Conservation (phyloP, 306 rosid species). For the Hippophae rhamnoides region DNA sequence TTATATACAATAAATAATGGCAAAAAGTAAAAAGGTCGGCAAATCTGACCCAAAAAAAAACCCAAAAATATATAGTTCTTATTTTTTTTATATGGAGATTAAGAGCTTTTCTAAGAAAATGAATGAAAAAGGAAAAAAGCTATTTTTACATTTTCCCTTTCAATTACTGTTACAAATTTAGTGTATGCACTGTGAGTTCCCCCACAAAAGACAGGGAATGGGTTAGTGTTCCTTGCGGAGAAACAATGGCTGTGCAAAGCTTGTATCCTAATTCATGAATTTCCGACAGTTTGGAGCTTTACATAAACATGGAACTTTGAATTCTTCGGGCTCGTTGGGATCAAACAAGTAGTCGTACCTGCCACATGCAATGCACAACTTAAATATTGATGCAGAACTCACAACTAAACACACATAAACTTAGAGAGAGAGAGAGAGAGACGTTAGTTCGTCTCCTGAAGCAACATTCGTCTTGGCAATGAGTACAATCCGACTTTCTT, state of each 20-base stretch:
- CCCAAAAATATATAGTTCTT: no score
- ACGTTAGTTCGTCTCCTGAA: conserved; percentile 91
- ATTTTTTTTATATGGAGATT: conserved; percentile 32
- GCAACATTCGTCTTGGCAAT: conserved; percentile 76
- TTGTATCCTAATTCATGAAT: conserved; percentile 83
- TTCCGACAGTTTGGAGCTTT: conserved; percentile 88
- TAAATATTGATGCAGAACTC: not conserved
- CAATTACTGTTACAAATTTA: conserved; percentile 37
- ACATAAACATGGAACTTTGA: conserved; percentile 96
- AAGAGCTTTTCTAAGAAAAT: conserved; percentile 26
- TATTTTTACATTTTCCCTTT: conserved; percentile 8
- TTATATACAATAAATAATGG: no score
- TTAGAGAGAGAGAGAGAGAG: conserved; percentile 7
- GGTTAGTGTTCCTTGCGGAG: conserved; percentile 80
- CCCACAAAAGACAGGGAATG: conserved; percentile 32
- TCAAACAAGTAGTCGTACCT: conserved; percentile 98
- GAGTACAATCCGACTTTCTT: conserved; percentile 91
- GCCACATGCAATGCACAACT: conserved; percentile 25
- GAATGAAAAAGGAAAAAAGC: conserved; percentile 8
- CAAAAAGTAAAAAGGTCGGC: no score
- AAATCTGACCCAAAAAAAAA: no score
- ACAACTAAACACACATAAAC: not conserved
- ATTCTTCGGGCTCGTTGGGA: conserved; percentile 94
- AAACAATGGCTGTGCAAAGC: conserved; percentile 61
- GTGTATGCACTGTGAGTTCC: conserved; percentile 45